Percentiles rank a stretch among this genome's conserved stretches.
Conservation (phyloP, 371 early-diverging fungal genomes). For the Syncephalastrum contaminatum region DNA sequence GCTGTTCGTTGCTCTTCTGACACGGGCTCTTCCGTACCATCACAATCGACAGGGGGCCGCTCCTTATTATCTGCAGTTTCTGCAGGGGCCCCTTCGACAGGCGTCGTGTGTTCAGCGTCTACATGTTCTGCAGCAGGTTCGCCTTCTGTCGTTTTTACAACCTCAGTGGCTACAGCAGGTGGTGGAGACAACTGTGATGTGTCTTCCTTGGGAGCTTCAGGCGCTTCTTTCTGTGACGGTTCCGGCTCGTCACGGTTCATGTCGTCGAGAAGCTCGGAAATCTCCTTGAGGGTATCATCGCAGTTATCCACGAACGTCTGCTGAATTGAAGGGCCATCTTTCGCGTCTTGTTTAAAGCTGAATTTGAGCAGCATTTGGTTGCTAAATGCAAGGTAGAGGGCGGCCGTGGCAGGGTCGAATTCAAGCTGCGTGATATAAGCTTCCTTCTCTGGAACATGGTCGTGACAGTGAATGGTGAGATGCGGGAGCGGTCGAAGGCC, state of each 20-base stretch:
- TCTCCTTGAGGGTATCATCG: slow-evolving; percentile 38
- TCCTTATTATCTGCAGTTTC: too few species aligned
- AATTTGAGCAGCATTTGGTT: slow-evolving; percentile 31
- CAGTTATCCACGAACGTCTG: slow-evolving; percentile 29
- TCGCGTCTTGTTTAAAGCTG: slow-evolving; percentile 7
- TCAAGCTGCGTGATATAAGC: slow-evolving; percentile 36
- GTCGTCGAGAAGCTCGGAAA: slow-evolving; percentile 33
- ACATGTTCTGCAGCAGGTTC: too few species aligned
- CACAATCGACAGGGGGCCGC: too few species aligned
- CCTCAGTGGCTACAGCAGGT: too few species aligned
- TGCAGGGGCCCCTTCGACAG: too few species aligned
- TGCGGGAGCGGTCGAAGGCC: slow-evolving; percentile 48
- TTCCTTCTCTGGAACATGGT: slow-evolving; percentile 12
- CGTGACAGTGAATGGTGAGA: slow-evolving; percentile 30
- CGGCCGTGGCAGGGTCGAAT: slow-evolving; percentile 31
- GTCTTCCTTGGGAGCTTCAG: slow-evolving; percentile 4
- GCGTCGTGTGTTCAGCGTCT: too few species aligned
- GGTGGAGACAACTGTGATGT: not conserved
- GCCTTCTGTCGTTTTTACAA: too few species aligned
- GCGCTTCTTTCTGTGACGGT: not conserved
- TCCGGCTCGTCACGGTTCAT: slow-evolving; percentile 18
- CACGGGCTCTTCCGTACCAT: too few species aligned
- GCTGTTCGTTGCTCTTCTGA: not conserved
- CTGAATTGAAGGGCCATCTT: not conserved
- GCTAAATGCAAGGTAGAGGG: slow-evolving; percentile 38